These are phyloP conservation scores for Aspergillus novoparasiticus DNA, from an alignment of 2,329 filamentous ascomycete species.

Conservation along the genomic window DNA sequence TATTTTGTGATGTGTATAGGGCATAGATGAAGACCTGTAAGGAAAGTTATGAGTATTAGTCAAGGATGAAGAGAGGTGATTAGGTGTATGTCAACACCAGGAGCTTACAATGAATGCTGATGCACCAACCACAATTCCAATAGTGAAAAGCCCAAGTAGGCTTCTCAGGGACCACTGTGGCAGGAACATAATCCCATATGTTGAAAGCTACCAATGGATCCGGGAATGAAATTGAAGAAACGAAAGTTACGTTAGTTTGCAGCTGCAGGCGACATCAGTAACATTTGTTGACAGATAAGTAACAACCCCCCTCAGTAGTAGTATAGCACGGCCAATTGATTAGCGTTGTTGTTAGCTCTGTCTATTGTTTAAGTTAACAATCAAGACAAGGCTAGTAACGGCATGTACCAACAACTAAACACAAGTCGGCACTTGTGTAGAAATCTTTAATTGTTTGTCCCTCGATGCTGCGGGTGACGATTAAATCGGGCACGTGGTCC, in stretches of 20 bases:
- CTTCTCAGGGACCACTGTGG: not conserved
- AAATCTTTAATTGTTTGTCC: not conserved
- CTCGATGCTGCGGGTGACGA: not conserved
- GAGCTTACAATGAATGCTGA: not conserved
- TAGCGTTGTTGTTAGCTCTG: not conserved
- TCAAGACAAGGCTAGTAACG: not conserved
- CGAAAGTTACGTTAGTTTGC: not conserved
- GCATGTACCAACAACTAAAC: not conserved
- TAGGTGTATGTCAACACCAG: not conserved
- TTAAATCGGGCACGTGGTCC: constrained; percentile 24
- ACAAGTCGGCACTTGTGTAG: not conserved
- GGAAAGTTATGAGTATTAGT: not conserved
- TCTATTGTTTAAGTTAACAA: not conserved
- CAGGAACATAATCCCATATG: not conserved
- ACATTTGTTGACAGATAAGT: not conserved
- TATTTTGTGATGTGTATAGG: constrained; percentile 34
- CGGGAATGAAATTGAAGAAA: not conserved
- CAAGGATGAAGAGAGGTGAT: not conserved
- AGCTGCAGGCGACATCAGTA: not conserved
- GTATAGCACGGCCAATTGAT: not conserved
- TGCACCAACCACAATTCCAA: not conserved
- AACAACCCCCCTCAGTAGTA: not conserved
- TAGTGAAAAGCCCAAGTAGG: not conserved
- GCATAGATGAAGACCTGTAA: constrained; percentile 29
- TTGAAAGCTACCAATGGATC: not conserved